Evolutionary conservation across 2,329 filamentous ascomycete genomes (phyloP).

Genomic region (Botryotinia globosa): DNA sequence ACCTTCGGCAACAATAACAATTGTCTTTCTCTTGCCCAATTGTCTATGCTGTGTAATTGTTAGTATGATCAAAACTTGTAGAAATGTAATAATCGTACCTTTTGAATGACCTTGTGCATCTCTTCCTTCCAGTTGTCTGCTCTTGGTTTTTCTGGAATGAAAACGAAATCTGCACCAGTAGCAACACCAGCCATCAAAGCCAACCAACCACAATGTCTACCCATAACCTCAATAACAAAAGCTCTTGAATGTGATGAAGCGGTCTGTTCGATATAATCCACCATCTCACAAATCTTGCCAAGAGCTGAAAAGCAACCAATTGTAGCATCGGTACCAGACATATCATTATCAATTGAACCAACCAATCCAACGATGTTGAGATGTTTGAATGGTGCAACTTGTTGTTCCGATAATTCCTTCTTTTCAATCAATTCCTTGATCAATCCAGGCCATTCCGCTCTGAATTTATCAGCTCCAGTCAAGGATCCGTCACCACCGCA

Average conservation of each 20-base stretch:
- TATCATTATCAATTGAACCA: conserved; percentile 97
- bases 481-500: conserved; percentile 96
- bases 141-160: conserved; percentile 92
- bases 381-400: conserved; percentile 74
- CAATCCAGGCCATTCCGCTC: conserved; percentile 86
- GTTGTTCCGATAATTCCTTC: conserved; percentile 66
- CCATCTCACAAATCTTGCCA: conserved; percentile 87
- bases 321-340: conserved; percentile 94
- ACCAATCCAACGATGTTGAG: conserved; percentile 96
- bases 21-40: conserved; percentile 93
- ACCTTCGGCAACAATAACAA: conserved; percentile 95
- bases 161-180: conserved; percentile 93
- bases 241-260: conserved; percentile 91
- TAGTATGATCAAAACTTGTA: conserved; percentile 9
- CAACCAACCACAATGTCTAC: conserved; percentile 94
- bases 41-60: conserved; percentile 64
- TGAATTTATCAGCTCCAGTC: conserved; percentile 92
- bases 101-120: conserved; percentile 75
- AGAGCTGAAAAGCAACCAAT: conserved; percentile 96
- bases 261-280: conserved; percentile 96
- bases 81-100: conserved; percentile 46
- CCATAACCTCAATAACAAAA: conserved; percentile 99
- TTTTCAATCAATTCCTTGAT: conserved; percentile 78
- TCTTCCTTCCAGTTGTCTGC: conserved; percentile 83
- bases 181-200: conserved; percentile 94